These are phyloP conservation scores for Scheffersomyces lignicola DNA, from an alignment of 1,139 yeast genomes.

Conservation along the genomic window DNA sequence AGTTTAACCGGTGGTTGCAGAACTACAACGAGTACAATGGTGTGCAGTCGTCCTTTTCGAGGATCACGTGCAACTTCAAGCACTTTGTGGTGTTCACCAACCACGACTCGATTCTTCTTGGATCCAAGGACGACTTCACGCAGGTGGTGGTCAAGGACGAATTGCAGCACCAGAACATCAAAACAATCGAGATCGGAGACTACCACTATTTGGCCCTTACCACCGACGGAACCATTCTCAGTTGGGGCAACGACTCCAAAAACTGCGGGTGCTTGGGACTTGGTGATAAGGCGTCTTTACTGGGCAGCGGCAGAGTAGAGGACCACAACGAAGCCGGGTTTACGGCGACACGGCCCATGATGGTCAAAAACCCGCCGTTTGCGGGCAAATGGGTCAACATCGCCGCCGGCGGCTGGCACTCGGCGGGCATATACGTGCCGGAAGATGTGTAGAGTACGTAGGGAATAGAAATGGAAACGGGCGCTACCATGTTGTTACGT, in stretches of 20 bases:
- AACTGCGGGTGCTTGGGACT: constrained; percentile 72
- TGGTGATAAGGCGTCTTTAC: constrained; percentile 42
- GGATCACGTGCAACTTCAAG: constrained; percentile 31
- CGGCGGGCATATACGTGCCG: constrained; percentile 50
- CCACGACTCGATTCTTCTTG: constrained; percentile 16
- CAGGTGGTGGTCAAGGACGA: constrained; percentile 30
- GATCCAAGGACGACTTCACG: constrained; percentile 14
- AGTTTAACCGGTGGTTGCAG: constrained; percentile 33
- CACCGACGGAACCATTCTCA: constrained; percentile 55
- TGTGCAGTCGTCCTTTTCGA: constrained; percentile 12
- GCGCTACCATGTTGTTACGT: too few species aligned
- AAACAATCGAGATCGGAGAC: constrained; percentile 63
- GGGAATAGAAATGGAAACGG: too few species aligned
- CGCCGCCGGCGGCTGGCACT: constrained; percentile 83
- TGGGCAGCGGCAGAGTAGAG: constrained; percentile 12
- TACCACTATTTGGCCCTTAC: constrained; percentile 69
- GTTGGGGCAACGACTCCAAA: constrained; percentile 71
- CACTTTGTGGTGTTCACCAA: constrained; percentile 35
- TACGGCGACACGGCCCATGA: constrained; percentile 45
- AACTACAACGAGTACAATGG: constrained; percentile 17
- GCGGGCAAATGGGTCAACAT: constrained; percentile 50
- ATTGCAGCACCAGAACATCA: constrained; percentile 52
- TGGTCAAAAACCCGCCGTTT: constrained; percentile 27
- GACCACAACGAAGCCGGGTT: constrained; percentile 33
- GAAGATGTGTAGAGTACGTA: constrained; percentile 1